Conservation (phyloP, 2,329 filamentous ascomycete genomes). For the Didymella pinodella region DNA sequence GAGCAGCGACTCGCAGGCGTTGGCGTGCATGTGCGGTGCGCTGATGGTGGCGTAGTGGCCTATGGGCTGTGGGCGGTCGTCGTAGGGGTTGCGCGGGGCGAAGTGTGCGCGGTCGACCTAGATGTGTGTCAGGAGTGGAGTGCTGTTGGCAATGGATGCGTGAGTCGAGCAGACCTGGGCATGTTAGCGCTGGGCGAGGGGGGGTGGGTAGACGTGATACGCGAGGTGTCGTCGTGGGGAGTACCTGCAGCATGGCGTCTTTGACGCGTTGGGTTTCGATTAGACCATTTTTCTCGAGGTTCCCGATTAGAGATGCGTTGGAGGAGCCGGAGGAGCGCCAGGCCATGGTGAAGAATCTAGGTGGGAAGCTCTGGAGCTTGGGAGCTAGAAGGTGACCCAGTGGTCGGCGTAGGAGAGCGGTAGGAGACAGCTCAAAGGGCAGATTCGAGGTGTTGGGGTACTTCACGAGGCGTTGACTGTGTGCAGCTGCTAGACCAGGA, state of each 20-base stretch:
- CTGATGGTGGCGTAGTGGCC: constrained; percentile 74
- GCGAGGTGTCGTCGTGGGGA: constrained; percentile 9
- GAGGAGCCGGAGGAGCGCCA: constrained; percentile 83
- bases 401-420: constrained; percentile 30
- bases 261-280: constrained; percentile 77
- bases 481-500: constrained; percentile 30
- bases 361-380: constrained; percentile 11
- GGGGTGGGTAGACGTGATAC: constrained; percentile 4
- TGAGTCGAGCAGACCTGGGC: background rate
- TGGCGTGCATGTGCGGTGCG: constrained; percentile 76
- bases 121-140: too few relatives aligned
- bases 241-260: constrained; percentile 78
- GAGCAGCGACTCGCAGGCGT: constrained; percentile 69
- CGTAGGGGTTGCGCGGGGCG: constrained; percentile 74
- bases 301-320: constrained; percentile 79
- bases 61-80: constrained; percentile 74
- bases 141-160: background rate
- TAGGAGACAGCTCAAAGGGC: constrained; percentile 21
- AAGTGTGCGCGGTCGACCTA: constrained; percentile 91
- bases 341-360: constrained; percentile 70
- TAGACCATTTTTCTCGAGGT: constrained; percentile 74
- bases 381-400: background rate
- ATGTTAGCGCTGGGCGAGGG: constrained; percentile 4
- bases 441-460: constrained; percentile 19
- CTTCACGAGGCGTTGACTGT: background rate